Evolutionary conservation across 2,329 filamentous ascomycete species (phyloP), one percentile per base, ranked within the genome.

Genomic region (Beauveria sp.): DNA sequence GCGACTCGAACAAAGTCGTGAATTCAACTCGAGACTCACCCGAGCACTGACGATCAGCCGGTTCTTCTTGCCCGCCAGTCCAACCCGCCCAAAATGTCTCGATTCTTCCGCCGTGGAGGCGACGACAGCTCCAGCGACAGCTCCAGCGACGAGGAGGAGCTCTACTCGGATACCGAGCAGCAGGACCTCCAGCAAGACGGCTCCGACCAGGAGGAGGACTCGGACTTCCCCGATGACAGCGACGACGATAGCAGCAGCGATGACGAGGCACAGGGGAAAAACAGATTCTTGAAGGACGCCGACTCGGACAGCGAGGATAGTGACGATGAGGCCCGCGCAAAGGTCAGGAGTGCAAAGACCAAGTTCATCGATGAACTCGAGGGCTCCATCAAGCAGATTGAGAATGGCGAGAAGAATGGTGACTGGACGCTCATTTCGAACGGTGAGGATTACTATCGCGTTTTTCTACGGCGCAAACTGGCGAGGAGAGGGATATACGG

Each of bases 261-360:
- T 64, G 85, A 86, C 46, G 85, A 85, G 60, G 86, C 80, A 60
- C 85, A 84, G 67, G 93, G 93, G 73, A 88, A 89, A 67, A 87
- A 82, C 71, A 85, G 87, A 72, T 99, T 99, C 88, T 87, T 98
- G 84, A 87, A 81, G 72, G 85, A 88, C 69, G 87, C 85, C 67
- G 72, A 76, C 60, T 88, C 85, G 63, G 91, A 95, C 56, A 91
- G 88, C 70, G 90, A 93, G 66, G 88, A 92, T 70, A 93, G 92
- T 73, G 93, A 95, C 66, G 91, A 95, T 66, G 93, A 97, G 67
- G 85, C 86, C 67, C 86, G 88, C 66, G 91, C 88, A 70, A 86
- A 95, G 70, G 90, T 98, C 72, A 97, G 96, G 84, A 97, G 92
- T 77, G 93, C 93, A 71, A 98, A 98, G 79, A 92, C 98, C 81